A percentile compares a stretch with the other conserved stretches of the same genome.
Evolutionary conservation across 2,329 filamentous ascomycete genomes (phyloP).

Genomic region (Aureobasidium subglaciale): DNA sequence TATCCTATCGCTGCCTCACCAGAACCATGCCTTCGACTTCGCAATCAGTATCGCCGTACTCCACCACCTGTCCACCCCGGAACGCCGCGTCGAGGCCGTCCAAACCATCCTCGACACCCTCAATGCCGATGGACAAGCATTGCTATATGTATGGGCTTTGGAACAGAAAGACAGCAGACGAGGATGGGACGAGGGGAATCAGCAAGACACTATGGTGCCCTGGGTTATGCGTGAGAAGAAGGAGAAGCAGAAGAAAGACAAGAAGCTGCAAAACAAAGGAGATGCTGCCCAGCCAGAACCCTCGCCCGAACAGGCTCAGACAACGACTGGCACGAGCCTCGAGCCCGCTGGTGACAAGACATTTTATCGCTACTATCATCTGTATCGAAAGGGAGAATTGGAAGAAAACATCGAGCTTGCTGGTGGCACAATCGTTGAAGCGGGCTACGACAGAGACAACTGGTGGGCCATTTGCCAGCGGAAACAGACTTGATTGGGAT

Average conservation of each 20-base stretch:
- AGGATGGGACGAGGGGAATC: constrained; percentile 76
- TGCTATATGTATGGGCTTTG: constrained; percentile 92
- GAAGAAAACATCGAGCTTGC: constrained; percentile 69
- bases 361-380: constrained; percentile 88
- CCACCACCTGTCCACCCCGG: constrained; percentile 79
- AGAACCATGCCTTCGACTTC: constrained; percentile 63
- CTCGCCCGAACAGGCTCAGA: constrained; percentile 24
- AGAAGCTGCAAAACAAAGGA: constrained; percentile 25
- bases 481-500: constrained; percentile 7
- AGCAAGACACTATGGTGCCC: constrained; percentile 90
- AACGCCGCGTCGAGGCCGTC: constrained; percentile 66
- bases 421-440: constrained; percentile 67
- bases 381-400: constrained; percentile 81
- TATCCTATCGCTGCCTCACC: constrained; percentile 75
- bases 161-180: constrained; percentile 82
- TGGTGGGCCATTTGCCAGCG: constrained; percentile 74
- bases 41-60: constrained; percentile 90
- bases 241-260: constrained; percentile 20
- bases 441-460: constrained; percentile 94
- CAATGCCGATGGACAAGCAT: constrained; percentile 52
- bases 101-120: constrained; percentile 63
- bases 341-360: constrained; percentile 41
- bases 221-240: constrained; percentile 64
- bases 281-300: constrained; percentile 26
- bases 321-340: background rate